A percentile compares a stretch with the other conserved stretches of the same genome.
Conservation (phyloP, 2,329 filamentous ascomycete species). For the Drechslerella coelobrocha region DNA sequence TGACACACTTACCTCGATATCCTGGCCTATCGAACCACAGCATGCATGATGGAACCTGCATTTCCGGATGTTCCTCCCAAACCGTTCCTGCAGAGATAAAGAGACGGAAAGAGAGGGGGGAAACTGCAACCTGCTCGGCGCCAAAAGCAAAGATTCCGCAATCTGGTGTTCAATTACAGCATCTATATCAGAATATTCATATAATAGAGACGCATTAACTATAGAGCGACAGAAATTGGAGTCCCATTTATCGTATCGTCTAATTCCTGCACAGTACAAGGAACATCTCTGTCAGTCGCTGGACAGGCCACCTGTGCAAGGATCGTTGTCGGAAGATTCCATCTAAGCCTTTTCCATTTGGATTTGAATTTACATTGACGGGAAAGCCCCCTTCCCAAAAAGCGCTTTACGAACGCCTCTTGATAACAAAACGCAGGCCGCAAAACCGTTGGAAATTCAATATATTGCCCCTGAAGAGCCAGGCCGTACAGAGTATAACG, state of each 20-base stretch:
- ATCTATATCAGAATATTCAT: too few species aligned
- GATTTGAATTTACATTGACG: not conserved
- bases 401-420: slow-evolving; percentile 22
- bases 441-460: slow-evolving; percentile 46
- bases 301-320: slow-evolving; percentile 16
- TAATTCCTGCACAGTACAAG: slow-evolving; percentile 27
- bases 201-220: too few species aligned
- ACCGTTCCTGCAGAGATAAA: slow-evolving; percentile 2
- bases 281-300: slow-evolving; percentile 27
- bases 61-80: not conserved
- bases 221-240: too few species aligned
- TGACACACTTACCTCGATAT: not conserved
- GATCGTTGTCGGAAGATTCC: slow-evolving; percentile 22
- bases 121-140: not conserved
- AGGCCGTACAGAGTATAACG: slow-evolving; percentile 25
- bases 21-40: not conserved
- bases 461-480: slow-evolving; percentile 35
- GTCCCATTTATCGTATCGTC: slow-evolving; percentile 20
- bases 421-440: slow-evolving; percentile 18
- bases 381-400: slow-evolving; percentile 15
- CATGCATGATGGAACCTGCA: not conserved
- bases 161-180: too few species aligned
- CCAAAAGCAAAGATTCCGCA: not conserved
- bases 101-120: not conserved
- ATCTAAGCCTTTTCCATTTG: slow-evolving; percentile 20